These are phyloP conservation scores for Epichloe scottii DNA, from an alignment of 2,329 filamentous ascomycete species.

Conservation along the genomic window DNA sequence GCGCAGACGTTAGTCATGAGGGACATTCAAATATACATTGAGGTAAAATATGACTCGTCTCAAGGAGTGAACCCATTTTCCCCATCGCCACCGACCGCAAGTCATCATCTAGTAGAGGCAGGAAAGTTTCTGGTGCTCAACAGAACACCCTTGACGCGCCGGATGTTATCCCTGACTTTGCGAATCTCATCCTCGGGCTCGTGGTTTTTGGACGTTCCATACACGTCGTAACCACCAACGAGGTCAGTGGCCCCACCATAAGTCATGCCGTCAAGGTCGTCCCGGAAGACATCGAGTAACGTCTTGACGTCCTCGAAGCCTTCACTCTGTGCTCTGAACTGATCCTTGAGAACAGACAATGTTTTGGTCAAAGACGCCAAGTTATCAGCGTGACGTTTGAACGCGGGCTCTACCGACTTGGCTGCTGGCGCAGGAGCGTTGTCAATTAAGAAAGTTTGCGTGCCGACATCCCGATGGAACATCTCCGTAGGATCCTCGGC, in stretches of 20 bases:
- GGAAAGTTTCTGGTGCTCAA: constrained; percentile 65
- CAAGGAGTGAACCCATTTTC: neutral
- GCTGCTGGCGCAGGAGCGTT: constrained; percentile 6
- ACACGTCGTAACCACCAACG: constrained; percentile 26
- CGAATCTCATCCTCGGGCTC: constrained; percentile 60
- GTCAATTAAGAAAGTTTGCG: constrained; percentile 49
- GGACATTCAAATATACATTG: neutral
- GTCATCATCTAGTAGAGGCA: constrained; percentile 21
- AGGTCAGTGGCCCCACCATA: constrained; percentile 29
- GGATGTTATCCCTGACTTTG: constrained; percentile 60
- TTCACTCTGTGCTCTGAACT: constrained; percentile 32
- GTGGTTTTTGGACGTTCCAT: constrained; percentile 29
- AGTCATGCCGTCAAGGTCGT: constrained; percentile 52
- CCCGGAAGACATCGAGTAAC: constrained; percentile 44
- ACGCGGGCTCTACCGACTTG: constrained; percentile 13
- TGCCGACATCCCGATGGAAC: constrained; percentile 70
- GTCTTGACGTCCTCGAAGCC: constrained; percentile 38
- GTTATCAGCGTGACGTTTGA: constrained; percentile 28
- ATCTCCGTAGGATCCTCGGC: constrained; percentile 60
- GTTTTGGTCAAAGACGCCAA: constrained; percentile 30
- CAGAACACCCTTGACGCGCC: constrained; percentile 67
- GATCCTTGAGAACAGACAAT: constrained; percentile 30
- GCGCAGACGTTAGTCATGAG: neutral
- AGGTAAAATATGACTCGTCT: neutral
- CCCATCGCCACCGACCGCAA: neutral